Base-by-base conservation (phyloP, 345 rosid species). In the Eucalyptus fibrosa region DNA sequence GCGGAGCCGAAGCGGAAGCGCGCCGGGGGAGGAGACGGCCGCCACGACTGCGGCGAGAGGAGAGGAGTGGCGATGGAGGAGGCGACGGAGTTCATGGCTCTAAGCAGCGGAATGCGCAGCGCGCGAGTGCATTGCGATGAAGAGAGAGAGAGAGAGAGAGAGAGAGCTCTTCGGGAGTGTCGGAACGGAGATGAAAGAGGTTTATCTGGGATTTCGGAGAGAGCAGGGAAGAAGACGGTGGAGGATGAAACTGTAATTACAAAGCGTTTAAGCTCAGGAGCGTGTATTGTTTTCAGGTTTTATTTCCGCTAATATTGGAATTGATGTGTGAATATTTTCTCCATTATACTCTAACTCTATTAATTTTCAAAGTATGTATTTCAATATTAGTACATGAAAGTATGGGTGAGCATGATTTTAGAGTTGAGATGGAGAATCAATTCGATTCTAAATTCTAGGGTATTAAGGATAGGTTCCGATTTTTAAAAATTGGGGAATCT, bases 1-100 rank as follows among this genome's bases (percentile, higher is more conserved):
- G 77, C 80, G 50, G 93, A 67, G 85, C 86, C 26, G 92, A 87
- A 23, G 91, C 88, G 90, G 92, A 91, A 69, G 92, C 87, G 86
- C 90, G 95, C 87, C 92, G 88, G 8, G 86, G 88, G 65, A 19
- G 94, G 91, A 34, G 91, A 87, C 72, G 93, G 28, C 50, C 14
- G 55, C 18, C 50, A 67, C 17, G 81, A 50, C 26, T 88, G 90
- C 37, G 51, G 83, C 28, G 83, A 86, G 88, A 89, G 88, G 56
- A 51, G 21, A 37, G 62, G 87, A 8, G 82, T 24, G 88, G 44
- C 7, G 83, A 49, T 47, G 53, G 56, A 24, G 42, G 87, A 30
- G 88, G 50, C 4, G 82, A 59, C 53, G 53, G 51, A 19, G 34
- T 86, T 87, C 90, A 88, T 86, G 86, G 24, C 37, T 7, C 17